A percentile compares a stretch with the other conserved stretches of the same genome.
phyloP scores from a whole-genome alignment of 1,139 yeast species.

The Taphrina flavorubra region DNA sequence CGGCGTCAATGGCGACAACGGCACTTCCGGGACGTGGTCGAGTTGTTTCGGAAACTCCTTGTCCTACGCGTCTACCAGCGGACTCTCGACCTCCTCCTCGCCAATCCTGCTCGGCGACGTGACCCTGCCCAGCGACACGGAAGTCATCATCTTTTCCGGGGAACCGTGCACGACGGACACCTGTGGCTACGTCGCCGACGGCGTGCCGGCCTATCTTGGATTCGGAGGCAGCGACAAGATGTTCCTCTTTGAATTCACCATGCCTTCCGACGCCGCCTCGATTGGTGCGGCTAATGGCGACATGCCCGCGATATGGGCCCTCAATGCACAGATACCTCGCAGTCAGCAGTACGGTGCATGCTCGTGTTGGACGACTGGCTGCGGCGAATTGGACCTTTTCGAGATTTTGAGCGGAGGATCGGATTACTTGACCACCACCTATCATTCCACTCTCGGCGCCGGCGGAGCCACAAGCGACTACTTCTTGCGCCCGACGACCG shows the following conservation, averaged over 20 bases:
- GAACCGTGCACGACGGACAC: conserved; percentile 63
- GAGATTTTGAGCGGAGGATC: conserved; percentile 81
- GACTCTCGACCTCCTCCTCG: conserved; percentile 66
- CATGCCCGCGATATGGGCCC: conserved; percentile 97
- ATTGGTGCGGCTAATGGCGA: conserved; percentile 62
- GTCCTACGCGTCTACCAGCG: conserved; percentile 77
- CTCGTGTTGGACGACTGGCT: conserved; percentile 90
- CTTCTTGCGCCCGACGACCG: conserved; percentile 78
- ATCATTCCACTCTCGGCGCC: conserved; percentile 83
- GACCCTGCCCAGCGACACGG: conserved; percentile 72
- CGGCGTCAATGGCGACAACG: conserved; percentile 61
- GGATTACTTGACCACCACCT: conserved; percentile 73
- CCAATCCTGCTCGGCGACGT: conserved; percentile 69
- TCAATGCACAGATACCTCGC: conserved; percentile 93
- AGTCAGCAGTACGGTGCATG: conserved; percentile 84
- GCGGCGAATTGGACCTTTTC: conserved; percentile 94
- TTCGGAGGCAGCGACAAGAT: conserved; percentile 72
- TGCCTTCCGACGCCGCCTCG: conserved; percentile 72
- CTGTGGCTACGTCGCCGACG: conserved; percentile 87
- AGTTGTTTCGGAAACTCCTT: conserved; percentile 85
- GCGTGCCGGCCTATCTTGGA: conserved; percentile 91
- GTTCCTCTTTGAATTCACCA: conserved; percentile 85
- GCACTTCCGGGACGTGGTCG: conserved; percentile 76
- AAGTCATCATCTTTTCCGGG: conserved; percentile 77
- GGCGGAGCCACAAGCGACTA: conserved; percentile 87